Base-by-base conservation (phyloP, 257 asterid species). In the Voacanga thouarsii region DNA sequence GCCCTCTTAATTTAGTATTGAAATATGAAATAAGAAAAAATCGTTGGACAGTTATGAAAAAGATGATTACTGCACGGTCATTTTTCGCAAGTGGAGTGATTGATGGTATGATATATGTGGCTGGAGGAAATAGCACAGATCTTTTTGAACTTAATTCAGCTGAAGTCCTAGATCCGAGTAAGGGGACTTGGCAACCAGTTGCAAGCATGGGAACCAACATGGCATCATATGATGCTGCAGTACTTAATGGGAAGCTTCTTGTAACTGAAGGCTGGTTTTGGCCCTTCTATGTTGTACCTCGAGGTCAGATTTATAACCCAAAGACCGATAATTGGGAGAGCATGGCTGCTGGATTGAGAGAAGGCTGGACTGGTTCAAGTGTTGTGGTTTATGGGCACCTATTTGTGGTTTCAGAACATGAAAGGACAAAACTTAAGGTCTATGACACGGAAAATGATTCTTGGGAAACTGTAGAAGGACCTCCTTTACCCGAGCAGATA, bases 201-300 rank as follows among this genome's bases (percentile, higher is more conserved):
- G 77, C 97, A 21, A 86, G 82, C 76, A 95, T 95, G 99, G 89
- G 87, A 57, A 86, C 91, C 0, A 86, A 85, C 69, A 95, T 95
- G 98, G 89, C 96, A 12, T 86, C 93, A 0, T 95, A 93, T 15
- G 99, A 95, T 68, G 67, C 98, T 0, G 99, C 97, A 0, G 97
- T 95, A 77, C 92, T 95, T 24, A 74, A 88, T 26, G 97, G 99
- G 71, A 95, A 93, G 89, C 94, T 95, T 83, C 88, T 93, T 0
- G 94, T 92, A 15, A 95, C 99, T 0, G 99, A 95, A 83, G 99
- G 99, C 44, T 95, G 99, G 99, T 93, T 93, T 86, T 95, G 99
- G 99, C 99, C 99, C 1, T 95, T 95, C 72, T 90, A 91, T 50
- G 96, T 90, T 5, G 97, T 88, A 1, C 99, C 99, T 0, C 85